These are phyloP conservation scores for Boletus sensibilis DNA, from an alignment of 768 basidiomycete species.

Conservation along the genomic window DNA sequence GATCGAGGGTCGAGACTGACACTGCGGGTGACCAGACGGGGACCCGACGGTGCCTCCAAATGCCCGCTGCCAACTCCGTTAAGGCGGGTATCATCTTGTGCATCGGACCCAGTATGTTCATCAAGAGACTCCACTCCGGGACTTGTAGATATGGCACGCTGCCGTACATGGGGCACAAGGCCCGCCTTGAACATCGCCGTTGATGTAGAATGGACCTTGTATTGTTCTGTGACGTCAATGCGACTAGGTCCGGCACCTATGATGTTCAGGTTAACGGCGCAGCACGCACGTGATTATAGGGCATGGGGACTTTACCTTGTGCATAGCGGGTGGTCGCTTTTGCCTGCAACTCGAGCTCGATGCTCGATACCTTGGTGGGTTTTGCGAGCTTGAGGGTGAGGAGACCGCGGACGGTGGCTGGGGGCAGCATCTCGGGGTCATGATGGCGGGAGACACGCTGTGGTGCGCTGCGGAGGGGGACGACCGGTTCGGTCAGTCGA, in stretches of 20 bases:
- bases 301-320: constrained; percentile 58
- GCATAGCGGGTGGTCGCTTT: constrained; percentile 74
- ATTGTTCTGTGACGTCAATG: constrained; percentile 76
- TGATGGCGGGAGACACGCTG: constrained; percentile 34
- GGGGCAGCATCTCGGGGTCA: constrained; percentile 43
- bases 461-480: constrained; percentile 53
- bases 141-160: constrained; percentile 13
- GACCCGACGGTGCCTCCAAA: background rate
- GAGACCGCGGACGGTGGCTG: constrained; percentile 64
- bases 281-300: background rate
- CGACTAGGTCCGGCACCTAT: constrained; percentile 67
- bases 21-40: constrained; percentile 2
- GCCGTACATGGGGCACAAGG: constrained; percentile 30
- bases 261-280: background rate
- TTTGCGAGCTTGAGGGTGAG: constrained; percentile 66
- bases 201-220: constrained; percentile 67
- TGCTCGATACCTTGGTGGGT: constrained; percentile 81
- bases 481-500: constrained; percentile 69
- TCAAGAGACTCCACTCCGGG: constrained; percentile 17
- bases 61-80: background rate
- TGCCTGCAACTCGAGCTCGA: constrained; percentile 77
- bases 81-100: background rate
- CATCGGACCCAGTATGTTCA: background rate
- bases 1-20: constrained; percentile 10
- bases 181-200: constrained; percentile 73